These are phyloP conservation scores for Chaetothyriales sp. DNA, from an alignment of 2,329 filamentous ascomycete genomes.

Conservation along the genomic window DNA sequence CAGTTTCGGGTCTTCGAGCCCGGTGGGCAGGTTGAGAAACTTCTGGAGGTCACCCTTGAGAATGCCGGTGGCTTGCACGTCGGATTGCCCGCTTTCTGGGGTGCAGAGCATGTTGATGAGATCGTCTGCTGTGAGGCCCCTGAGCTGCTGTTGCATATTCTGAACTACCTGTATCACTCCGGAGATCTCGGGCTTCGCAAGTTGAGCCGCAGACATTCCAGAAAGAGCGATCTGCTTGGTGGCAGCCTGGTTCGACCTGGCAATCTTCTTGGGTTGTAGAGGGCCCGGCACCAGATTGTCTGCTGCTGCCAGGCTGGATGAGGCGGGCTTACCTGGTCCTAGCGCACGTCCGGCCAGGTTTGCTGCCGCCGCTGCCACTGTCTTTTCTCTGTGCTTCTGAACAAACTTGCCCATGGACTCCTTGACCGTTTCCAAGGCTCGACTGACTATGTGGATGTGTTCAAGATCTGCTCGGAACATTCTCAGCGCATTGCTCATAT, in stretches of 20 bases:
- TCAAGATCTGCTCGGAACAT: neutral
- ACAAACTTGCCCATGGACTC: neutral
- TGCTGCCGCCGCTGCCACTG: neutral
- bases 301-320: neutral
- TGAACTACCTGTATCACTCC: neutral
- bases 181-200: neutral
- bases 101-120: neutral
- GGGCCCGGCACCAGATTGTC: neutral
- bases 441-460: neutral
- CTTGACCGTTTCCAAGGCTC: neutral
- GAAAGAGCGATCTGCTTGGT: neutral
- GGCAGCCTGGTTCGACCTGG: neutral
- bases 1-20: neutral
- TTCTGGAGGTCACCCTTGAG: neutral
- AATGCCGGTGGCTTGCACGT: neutral
- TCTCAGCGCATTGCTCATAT: constrained; percentile 1
- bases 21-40: neutral
- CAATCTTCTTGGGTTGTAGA: neutral
- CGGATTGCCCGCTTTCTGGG: neutral
- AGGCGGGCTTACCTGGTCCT: neutral
- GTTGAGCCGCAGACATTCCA: neutral
- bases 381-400: neutral
- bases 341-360: neutral
- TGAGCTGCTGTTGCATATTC: neutral
- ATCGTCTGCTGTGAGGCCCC: neutral